A percentile compares a stretch with the other conserved stretches of the same genome.
These are phyloP conservation scores for Kwoniella sp. DNA, from an alignment of 768 basidiomycete species.

Conservation along the genomic window DNA sequence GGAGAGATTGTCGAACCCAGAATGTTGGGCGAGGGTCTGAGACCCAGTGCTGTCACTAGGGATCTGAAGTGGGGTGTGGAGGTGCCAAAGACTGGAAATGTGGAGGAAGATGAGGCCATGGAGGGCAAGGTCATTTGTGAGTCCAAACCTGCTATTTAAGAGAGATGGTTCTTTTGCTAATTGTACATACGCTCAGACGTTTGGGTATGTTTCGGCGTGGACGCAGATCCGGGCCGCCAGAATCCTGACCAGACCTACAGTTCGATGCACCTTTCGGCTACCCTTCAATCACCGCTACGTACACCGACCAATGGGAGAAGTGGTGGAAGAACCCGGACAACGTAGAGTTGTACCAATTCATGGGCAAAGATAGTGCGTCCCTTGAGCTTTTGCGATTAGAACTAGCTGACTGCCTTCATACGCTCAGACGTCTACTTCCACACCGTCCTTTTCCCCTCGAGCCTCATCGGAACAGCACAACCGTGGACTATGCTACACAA, in stretches of 20 bases:
- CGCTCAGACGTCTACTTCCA: constrained; percentile 78
- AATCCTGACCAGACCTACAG: constrained; percentile 51
- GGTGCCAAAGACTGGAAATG: constrained; percentile 65
- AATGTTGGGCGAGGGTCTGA: constrained; percentile 69
- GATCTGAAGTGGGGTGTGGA: constrained; percentile 96
- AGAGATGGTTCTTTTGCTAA: constrained; percentile 3
- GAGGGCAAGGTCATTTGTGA: constrained; percentile 88
- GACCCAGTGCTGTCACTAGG: constrained; percentile 85
- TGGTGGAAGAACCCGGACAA: constrained; percentile 95
- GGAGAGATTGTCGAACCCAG: constrained; percentile 86
- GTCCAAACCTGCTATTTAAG: constrained; percentile 49
- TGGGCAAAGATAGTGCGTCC: constrained; percentile 84
- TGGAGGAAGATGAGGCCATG: constrained; percentile 77
- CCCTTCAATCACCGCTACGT: constrained; percentile 91
- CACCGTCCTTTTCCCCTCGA: constrained; percentile 87
- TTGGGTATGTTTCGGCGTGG: constrained; percentile 80
- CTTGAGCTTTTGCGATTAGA: neutral
- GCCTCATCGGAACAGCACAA: constrained; percentile 80
- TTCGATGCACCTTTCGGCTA: constrained; percentile 97
- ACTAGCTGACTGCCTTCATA: neutral
- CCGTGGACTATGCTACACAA: constrained; percentile 92
- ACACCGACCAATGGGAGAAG: constrained; percentile 86
- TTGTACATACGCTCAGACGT: constrained; percentile 69
- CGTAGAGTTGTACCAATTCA: constrained; percentile 93
- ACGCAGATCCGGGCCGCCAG: neutral